Base-by-base conservation (phyloP, 2,329 filamentous ascomycete species). In the Scytalidium lignicola region DNA sequence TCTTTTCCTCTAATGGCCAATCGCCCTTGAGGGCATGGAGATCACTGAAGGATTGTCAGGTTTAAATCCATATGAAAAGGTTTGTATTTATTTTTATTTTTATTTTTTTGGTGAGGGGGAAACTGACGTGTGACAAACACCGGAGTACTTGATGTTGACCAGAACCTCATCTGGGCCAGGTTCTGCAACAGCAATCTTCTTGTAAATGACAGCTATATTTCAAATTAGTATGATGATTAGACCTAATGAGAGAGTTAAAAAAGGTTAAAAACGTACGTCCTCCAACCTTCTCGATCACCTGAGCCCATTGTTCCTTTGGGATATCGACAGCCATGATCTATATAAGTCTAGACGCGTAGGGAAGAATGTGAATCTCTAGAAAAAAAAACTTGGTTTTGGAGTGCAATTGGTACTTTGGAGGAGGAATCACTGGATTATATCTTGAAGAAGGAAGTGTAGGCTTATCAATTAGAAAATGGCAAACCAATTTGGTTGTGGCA, bases 151-250 rank as follows among this genome's bases (percentile, higher is more conserved):
- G 78, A 95, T 80, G 73, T 95, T 92, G 72, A 96, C 75, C 57
- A 96, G 86, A 58, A 96, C 88, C 72, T 96, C 88, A 73, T 95
- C 90, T 46, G 90, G 85, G 19, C 85, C 89, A 37, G 91, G 91
- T 68, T 84, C 80, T 55, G 76, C 77, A 46, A 95, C 90, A 58
- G 88, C 85, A 62, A 96, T 92, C 72, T 85, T 79, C 74, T 89
- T 90, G 78, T 86, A 89, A 52, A 80, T 70, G 61, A 82, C 73
- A 58, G 81, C 80, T 83, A 54, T 18, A 19, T 26, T 19, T 40
- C 29, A 40, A 32, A 19, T 42, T n/a, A 48, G 21, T 39, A 19
- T 18, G 4, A 29, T 12, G 18, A 17, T 9, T 22, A 26, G 26
- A 26, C 45, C 3, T n/a, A 7, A 21, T n/a, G 45, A n/a, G 41